phyloP scores from a whole-genome alignment of 495 filamentous ascomycete genomes.

The Tetracladium marchalianum region DNA sequence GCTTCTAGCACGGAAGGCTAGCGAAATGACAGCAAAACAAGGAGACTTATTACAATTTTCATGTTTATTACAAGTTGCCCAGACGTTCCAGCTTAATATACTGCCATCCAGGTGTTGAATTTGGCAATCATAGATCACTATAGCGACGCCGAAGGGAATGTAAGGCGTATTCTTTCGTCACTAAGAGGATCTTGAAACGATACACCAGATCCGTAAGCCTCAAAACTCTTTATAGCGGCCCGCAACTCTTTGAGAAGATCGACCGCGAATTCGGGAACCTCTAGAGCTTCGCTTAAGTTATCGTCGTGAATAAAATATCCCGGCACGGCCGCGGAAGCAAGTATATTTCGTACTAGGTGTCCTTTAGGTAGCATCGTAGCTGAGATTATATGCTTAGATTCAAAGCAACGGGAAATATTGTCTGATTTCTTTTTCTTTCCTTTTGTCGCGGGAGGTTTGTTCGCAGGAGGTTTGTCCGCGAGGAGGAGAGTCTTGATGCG shows the following conservation, averaged over 20 bases:
- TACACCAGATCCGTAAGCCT: background rate
- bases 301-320: conserved; percentile 10
- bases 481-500: conserved; percentile 14
- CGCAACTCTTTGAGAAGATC: conserved; percentile 17
- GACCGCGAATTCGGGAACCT: conserved; percentile 16
- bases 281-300: conserved; percentile 5
- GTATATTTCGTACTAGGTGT: conserved; percentile 14
- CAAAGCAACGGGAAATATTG: conserved; percentile 12
- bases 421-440: background rate
- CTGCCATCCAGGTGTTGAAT: too few relatives aligned
- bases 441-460: background rate
- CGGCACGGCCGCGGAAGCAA: conserved; percentile 17
- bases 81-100: too few relatives aligned
- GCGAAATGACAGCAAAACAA: too few relatives aligned
- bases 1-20: too few relatives aligned
- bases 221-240: background rate
- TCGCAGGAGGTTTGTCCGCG: conserved; percentile 6
- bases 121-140: too few relatives aligned
- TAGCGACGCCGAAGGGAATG: too few relatives aligned
- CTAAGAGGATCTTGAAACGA: too few relatives aligned
- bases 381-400: conserved; percentile 14
- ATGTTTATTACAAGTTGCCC: too few relatives aligned
- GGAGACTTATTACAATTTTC: too few relatives aligned
- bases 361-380: conserved; percentile 11
- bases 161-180: too few relatives aligned